These are phyloP conservation scores for Ophiostoma angusticollis DNA, from an alignment of 2,329 filamentous ascomycete genomes.

Conservation along the genomic window DNA sequence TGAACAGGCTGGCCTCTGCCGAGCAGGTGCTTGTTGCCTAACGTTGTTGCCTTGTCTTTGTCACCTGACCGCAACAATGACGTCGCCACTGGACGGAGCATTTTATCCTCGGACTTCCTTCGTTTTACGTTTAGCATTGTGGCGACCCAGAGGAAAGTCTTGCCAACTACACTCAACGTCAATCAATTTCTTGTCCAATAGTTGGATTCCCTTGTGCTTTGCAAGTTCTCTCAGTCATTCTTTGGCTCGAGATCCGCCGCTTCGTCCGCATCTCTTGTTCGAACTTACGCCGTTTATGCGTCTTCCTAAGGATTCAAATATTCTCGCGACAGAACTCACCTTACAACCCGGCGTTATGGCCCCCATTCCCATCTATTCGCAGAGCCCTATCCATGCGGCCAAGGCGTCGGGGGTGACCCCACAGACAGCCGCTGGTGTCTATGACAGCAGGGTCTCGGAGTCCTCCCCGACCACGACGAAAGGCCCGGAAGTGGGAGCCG, in stretches of 20 bases:
- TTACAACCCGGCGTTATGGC: slow-evolving; percentile 31
- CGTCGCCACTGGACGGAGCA: slow-evolving; percentile 8
- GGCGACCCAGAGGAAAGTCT: too few species aligned
- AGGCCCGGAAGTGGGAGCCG: slow-evolving; percentile 14
- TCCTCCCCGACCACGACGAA: slow-evolving; percentile 2
- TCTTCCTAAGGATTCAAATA: too few species aligned
- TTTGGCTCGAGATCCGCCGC: too few species aligned
- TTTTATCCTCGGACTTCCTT: too few species aligned
- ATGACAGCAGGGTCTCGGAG: slow-evolving; percentile 13
- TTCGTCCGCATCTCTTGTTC: too few species aligned
- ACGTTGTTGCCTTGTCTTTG: not conserved
- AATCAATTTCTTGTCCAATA: too few species aligned
- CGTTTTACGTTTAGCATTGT: too few species aligned
- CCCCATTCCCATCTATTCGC: slow-evolving; percentile 45
- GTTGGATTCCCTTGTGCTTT: too few species aligned
- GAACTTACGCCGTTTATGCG: too few species aligned
- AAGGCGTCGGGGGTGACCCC: slow-evolving; percentile 39
- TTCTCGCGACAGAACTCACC: too few species aligned
- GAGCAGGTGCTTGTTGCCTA: not conserved
- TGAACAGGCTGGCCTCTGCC: not conserved
- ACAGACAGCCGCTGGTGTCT: slow-evolving; percentile 22
- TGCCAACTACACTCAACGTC: too few species aligned
- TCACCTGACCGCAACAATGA: slow-evolving; percentile 10
- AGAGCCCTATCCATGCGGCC: slow-evolving; percentile 44
- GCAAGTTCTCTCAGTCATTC: too few species aligned